A percentile compares a stretch with the other conserved stretches of the same genome.
Evolutionary conservation across 208 protist genomes (phyloP).

Genomic region (Wallacemonas sp.): DNA sequence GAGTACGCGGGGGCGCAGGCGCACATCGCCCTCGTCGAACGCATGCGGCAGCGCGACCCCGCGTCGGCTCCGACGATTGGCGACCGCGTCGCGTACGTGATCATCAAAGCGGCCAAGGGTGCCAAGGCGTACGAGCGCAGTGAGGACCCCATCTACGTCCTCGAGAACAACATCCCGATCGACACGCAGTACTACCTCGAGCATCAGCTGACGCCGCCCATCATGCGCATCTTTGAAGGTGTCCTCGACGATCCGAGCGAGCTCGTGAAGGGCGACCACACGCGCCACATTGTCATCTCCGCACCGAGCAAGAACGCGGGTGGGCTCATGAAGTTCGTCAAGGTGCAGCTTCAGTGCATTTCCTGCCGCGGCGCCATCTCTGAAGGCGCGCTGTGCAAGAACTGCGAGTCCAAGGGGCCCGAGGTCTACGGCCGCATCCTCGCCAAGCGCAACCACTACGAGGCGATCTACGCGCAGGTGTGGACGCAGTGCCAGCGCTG

Average conservation of each 20-base stretch:
- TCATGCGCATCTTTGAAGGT: conserved; percentile 93
- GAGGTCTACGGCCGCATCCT: conserved; percentile 95
- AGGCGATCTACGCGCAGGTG: conserved; percentile 95
- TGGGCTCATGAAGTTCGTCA: conserved; percentile 98
- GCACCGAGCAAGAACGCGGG: conserved; percentile 92
- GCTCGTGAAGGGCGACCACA: conserved; percentile 97
- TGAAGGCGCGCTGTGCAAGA: conserved; percentile 90
- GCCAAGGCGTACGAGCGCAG: conserved; percentile 98
- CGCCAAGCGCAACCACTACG: conserved; percentile 91
- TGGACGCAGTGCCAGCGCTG: conserved; percentile 99
- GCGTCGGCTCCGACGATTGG: conserved; percentile 82
- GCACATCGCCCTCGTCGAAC: conserved; percentile 84
- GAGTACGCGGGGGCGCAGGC: conserved; percentile 93
- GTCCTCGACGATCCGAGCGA: conserved; percentile 94
- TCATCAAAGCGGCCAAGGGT: conserved; percentile 76
- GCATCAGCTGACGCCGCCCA: conserved; percentile 82
- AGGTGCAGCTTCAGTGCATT: conserved; percentile 95
- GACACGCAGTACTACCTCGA: conserved; percentile 91
- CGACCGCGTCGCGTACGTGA: conserved; percentile 86
- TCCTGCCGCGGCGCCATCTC: conserved; percentile 91
- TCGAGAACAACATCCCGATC: conserved; percentile 90
- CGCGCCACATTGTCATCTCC: conserved; percentile 93
- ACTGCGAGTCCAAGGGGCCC: conserved; percentile 86
- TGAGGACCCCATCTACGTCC: conserved; percentile 99
- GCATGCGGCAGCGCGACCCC: conserved; percentile 84